phyloP scores from a whole-genome alignment of 2,329 filamentous ascomycete species.

The Arthrinium puccinioides region DNA sequence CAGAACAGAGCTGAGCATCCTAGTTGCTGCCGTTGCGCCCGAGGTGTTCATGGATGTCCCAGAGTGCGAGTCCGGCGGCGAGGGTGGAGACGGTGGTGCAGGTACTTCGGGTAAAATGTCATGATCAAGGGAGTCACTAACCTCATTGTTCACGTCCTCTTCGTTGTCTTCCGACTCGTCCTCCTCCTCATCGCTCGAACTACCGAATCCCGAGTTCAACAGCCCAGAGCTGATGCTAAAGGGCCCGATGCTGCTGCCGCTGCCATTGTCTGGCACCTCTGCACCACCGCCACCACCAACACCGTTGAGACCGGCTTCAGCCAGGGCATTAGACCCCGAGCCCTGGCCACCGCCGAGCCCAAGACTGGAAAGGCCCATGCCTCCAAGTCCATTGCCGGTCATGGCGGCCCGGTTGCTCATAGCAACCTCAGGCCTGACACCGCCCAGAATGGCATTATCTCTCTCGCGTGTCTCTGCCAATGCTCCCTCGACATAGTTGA shows the following conservation, averaged over 20 bases:
- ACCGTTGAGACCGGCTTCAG: slow-evolving; percentile 74
- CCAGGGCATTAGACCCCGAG: slow-evolving; percentile 59
- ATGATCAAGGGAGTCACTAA: slow-evolving; percentile 33
- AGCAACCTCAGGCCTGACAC: slow-evolving; percentile 85
- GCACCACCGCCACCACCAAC: slow-evolving; percentile 51
- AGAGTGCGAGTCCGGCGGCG: not conserved
- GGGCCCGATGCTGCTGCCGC: slow-evolving; percentile 59
- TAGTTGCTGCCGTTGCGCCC: not conserved
- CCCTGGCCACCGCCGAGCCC: slow-evolving; percentile 26
- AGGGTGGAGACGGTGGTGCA: not conserved
- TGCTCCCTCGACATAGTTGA: slow-evolving; percentile 88
- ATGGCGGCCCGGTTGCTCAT: slow-evolving; percentile 68
- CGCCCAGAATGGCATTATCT: slow-evolving; percentile 96
- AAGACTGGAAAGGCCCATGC: slow-evolving; percentile 42
- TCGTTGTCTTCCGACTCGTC: slow-evolving; percentile 86
- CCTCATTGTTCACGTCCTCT: slow-evolving; percentile 64
- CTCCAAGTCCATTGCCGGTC: slow-evolving; percentile 38
- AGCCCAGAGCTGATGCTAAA: slow-evolving; percentile 69
- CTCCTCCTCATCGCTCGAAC: slow-evolving; percentile 92
- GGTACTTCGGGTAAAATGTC: not conserved
- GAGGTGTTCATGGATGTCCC: not conserved
- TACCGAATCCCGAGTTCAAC: slow-evolving; percentile 78
- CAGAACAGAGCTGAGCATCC: slow-evolving; percentile 2
- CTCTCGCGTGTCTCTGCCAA: slow-evolving; percentile 89
- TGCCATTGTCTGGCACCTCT: slow-evolving; percentile 56